Percentiles rank a stretch among this genome's conserved stretches.
These are phyloP conservation scores for Fraxinus albicans DNA, from an alignment of 305 asterid species.

Conservation along the genomic window DNA sequence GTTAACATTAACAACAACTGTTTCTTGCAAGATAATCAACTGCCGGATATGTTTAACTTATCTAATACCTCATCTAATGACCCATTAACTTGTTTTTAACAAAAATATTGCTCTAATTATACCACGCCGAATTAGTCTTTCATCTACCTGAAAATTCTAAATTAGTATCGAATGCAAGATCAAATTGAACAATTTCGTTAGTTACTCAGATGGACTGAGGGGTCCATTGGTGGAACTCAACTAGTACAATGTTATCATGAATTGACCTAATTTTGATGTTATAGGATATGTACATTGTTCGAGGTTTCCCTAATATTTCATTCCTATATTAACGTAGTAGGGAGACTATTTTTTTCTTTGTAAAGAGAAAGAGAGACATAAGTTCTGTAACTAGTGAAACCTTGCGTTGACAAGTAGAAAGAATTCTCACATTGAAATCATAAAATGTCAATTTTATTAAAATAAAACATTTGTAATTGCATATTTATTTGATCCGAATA, in stretches of 20 bases:
- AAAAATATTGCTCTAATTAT: background rate
- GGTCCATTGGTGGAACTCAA: no score
- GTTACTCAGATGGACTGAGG: no score
- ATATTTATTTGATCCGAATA: no score
- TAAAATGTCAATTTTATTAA: background rate
- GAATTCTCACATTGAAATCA: background rate
- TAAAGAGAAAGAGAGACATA: background rate
- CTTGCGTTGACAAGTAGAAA: background rate
- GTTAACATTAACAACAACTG: conserved; percentile 26
- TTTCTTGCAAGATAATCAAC: conserved; percentile 13
- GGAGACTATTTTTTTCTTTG: background rate
- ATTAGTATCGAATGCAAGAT: background rate
- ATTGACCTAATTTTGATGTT: background rate
- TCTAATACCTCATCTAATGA: conserved; percentile 27
- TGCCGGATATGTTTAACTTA: conserved; percentile 35
- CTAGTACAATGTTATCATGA: no score
- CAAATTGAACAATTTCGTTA: background rate
- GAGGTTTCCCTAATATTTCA: background rate
- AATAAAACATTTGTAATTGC: no score
- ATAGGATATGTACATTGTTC: no score
- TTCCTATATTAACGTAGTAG: background rate
- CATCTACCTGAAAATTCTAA: background rate
- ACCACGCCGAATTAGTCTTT: background rate
- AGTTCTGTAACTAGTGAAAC: background rate
- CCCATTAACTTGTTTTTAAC: conserved; percentile 6